Conservation (phyloP, 257 asterid species). For the Scutellaria barbata region DNA sequence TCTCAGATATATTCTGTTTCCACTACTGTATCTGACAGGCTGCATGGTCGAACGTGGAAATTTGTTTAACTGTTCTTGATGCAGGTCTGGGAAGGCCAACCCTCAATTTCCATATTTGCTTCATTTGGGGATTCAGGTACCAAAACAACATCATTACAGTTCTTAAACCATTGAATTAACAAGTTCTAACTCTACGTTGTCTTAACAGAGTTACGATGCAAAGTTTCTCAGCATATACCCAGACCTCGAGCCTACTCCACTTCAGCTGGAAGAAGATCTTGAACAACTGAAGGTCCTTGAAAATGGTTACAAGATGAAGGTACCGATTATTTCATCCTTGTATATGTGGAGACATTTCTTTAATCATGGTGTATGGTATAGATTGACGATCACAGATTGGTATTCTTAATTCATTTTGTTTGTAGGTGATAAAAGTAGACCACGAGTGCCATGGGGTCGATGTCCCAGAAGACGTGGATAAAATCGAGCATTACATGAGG, state of each 20-base stretch:
- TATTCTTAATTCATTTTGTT: too few relatives aligned
- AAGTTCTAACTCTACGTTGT: constrained; percentile 27
- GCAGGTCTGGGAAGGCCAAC: constrained; percentile 77
- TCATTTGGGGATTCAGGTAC: constrained; percentile 93
- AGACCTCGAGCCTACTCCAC: constrained; percentile 74
- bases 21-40: constrained; percentile 3
- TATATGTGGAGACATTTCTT: not conserved
- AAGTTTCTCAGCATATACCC: constrained; percentile 76
- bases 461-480: constrained; percentile 65
- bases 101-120: constrained; percentile 82
- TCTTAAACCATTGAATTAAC: not conserved
- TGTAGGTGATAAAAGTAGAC: constrained; percentile 73
- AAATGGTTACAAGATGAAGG: constrained; percentile 97
- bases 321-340: constrained; percentile 21
- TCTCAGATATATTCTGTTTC: not conserved
- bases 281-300: constrained; percentile 96
- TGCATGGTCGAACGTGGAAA: constrained; percentile 4
- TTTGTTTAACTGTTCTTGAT: constrained; percentile 7
- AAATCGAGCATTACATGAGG: constrained; percentile 60
- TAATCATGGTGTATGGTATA: too few relatives aligned
- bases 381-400: too few relatives aligned
- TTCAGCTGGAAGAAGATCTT: constrained; percentile 95
- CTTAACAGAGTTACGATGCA: constrained; percentile 75
- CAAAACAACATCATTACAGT: not conserved
- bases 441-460: constrained; percentile 77